Evolutionary conservation across 2,329 filamentous ascomycete species (phyloP), one percentile per base, ranked within the genome.

Genomic region (Coniochaeta pulveracea): DNA sequence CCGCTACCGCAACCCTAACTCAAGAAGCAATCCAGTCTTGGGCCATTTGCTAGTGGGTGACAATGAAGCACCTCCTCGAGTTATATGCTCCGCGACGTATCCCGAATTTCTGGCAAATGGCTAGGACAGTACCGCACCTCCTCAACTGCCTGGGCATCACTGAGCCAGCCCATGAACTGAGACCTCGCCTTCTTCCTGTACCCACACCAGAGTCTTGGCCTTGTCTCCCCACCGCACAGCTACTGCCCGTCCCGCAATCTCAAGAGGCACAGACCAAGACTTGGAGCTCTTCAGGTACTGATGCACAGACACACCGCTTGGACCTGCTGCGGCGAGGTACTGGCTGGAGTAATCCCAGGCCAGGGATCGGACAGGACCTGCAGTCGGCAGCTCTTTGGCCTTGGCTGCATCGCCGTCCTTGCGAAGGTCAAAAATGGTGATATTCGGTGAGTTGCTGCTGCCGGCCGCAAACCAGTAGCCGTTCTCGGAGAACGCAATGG

Each of bases 331-430:
- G 17, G 88, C 83, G 34, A 98, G 66, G 62, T 83, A 98, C 57
- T 95, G 89, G 26, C 88, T 89, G 6, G 84, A 91, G 63, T 93
- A 95, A 52, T 98, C 91, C 88, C 88, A 98, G 31, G 70, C 68
- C 42, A 95, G 67, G 40, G 82, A 72, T 30, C 94, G 75, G n/a
- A 74, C 67, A 40, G 76, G 79, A 36, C 86, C 89, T 28, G 81
- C 79, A 43, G 95, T 85, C 6, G 18, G 5, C 25, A 98, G 66
- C n/a, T 81, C 74, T 67, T 93, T 93, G 51, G 79, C 77, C 47
- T 77, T 72, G 5, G 79, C 78, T 12, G 81, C 79, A 44, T 85
- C 86, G 40, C 89, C 81, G 45, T 94, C 77, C 60, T 93, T 95
- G 46, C 91, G 80, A 39, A 98, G 68, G 56, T 96, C 89, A 66